Conservation (phyloP, 2,329 filamentous ascomycete genomes). For the Colletotrichum agaves region DNA sequence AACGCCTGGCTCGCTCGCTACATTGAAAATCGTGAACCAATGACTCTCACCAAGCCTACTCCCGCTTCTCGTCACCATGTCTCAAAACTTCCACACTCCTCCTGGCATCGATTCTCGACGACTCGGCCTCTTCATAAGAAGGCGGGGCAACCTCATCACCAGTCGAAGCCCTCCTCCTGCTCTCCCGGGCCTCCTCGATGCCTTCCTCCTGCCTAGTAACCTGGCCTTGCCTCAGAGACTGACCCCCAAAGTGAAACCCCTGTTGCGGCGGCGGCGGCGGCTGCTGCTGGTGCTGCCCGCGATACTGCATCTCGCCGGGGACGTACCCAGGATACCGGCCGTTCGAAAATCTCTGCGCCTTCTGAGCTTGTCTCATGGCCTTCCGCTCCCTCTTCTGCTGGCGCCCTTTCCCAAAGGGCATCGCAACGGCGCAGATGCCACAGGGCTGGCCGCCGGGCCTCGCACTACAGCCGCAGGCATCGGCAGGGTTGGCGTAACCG, state of each 20-base stretch:
- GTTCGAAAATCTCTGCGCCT: constrained; percentile 22
- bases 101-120: background rate
- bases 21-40: background rate
- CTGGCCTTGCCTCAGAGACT: background rate
- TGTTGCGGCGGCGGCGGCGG: background rate
- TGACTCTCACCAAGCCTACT: background rate
- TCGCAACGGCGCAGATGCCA: constrained; percentile 30
- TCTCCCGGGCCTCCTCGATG: background rate
- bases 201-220: constrained; percentile 13
- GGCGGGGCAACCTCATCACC: constrained; percentile 24
- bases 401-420: constrained; percentile 30
- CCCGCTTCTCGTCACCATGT: constrained; percentile 15
- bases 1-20: constrained; percentile 23
- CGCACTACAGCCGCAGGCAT: background rate
- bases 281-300: background rate
- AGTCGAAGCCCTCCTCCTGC: constrained; percentile 12
- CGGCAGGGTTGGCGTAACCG: background rate
- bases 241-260: background rate
- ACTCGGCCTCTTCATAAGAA: constrained; percentile 20
- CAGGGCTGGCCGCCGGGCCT: constrained; percentile 20
- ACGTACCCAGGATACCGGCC: constrained; percentile 4
- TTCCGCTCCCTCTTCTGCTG: constrained; percentile 29
- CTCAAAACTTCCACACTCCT: constrained; percentile 20
- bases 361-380: constrained; percentile 15
- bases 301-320: background rate